A percentile compares a stretch with the other conserved stretches of the same genome.
Evolutionary conservation across 176 grass and related monocot species (phyloP).

Genomic region (Oryza punctata): DNA sequence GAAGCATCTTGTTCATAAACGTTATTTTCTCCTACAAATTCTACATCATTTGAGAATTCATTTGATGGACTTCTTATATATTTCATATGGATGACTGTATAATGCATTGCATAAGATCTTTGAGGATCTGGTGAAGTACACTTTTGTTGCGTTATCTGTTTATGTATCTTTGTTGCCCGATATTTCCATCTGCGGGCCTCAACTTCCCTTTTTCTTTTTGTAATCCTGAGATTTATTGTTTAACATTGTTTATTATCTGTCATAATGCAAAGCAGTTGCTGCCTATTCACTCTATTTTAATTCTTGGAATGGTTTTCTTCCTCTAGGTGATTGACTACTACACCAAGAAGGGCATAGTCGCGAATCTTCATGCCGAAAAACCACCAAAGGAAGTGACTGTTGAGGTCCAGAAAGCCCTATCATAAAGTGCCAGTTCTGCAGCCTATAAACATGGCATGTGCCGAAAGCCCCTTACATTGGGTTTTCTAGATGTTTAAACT

Average conservation of each 20-base stretch:
- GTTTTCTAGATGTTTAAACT: conserved; percentile 41
- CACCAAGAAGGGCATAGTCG: conserved; percentile 74
- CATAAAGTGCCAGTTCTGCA: conserved; percentile 36
- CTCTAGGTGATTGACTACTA: conserved; percentile 90
- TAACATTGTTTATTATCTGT: neutral
- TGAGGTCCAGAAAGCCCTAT: conserved; percentile 79
- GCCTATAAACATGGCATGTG: conserved; percentile 37
- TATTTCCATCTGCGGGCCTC: neutral
- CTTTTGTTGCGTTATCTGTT: neutral
- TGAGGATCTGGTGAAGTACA: neutral
- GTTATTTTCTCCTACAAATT: neutral
- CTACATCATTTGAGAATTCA: neutral
- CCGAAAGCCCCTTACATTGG: conserved; percentile 31
- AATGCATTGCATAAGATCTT: neutral
- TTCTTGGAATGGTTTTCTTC: conserved; percentile 22
- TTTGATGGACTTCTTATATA: neutral
- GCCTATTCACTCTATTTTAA: neutral
- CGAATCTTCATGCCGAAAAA: conserved; percentile 77
- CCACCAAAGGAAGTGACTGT: conserved; percentile 70
- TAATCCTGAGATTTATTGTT: neutral
- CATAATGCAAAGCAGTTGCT: neutral
- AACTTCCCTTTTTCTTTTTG: neutral
- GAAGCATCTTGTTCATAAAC: neutral
- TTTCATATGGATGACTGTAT: neutral
- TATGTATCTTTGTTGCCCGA: neutral